Conservation (phyloP, 768 basidiomycete species). For the Tricholoma bakamatsutake region DNA sequence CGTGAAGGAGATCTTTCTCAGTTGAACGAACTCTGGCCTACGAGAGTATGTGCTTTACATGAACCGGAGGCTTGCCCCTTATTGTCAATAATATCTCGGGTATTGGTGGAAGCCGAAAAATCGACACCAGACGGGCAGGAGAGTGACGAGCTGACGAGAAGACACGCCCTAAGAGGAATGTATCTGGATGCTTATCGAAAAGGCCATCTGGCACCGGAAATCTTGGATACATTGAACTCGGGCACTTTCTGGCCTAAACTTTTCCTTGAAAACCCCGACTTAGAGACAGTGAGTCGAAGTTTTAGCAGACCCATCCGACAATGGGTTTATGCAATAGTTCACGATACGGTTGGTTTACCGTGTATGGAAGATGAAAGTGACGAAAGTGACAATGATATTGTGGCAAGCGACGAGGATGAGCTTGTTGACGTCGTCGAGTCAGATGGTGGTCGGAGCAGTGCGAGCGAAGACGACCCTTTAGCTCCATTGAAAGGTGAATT, state of each 20-base stretch:
- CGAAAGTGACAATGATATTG: conserved; percentile 8
- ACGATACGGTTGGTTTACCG: conserved; percentile 61
- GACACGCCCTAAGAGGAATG: conserved; percentile 34
- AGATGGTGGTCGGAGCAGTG: conserved; percentile 30
- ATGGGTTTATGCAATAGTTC: conserved; percentile 65
- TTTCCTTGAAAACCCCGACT: conserved; percentile 77
- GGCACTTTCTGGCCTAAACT: conserved; percentile 64
- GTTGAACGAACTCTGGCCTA: conserved; percentile 43
- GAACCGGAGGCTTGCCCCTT: conserved; percentile 50
- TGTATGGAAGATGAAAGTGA: conserved; percentile 16
- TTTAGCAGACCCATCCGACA: conserved; percentile 57
- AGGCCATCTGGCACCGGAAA: conserved; percentile 50
- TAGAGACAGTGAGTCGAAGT: conserved; percentile 57
- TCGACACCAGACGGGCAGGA: conserved; percentile 21
- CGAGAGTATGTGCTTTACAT: conserved; percentile 59
- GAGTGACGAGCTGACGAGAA: conserved; percentile 13
- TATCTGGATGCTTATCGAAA: conserved; percentile 62
- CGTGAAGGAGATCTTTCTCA: conserved; percentile 37
- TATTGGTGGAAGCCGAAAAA: conserved; percentile 26
- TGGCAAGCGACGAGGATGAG: conserved; percentile 45
- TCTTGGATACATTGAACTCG: conserved; percentile 55
- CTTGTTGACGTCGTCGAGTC: conserved; percentile 66
- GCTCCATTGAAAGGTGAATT: conserved; percentile 68
- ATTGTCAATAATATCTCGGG: conserved; percentile 44
- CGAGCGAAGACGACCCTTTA: conserved; percentile 49